phyloP scores from a whole-genome alignment of 306 rosid species.

The Prunus kanzakura region DNA sequence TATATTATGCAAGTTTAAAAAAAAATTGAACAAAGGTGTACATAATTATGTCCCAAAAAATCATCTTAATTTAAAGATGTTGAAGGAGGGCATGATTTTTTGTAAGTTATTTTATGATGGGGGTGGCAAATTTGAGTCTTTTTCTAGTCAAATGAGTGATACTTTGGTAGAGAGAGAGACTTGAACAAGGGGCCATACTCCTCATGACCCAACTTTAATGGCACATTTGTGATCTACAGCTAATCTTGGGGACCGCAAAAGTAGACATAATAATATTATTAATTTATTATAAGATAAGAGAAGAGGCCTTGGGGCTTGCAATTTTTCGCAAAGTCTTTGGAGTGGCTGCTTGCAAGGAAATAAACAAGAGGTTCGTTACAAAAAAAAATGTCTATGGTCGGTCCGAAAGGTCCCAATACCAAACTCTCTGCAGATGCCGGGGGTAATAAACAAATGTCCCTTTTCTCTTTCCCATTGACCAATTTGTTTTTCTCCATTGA shows the following conservation, averaged over 20 bases:
- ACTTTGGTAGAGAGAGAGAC: not conserved
- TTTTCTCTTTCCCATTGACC: not conserved
- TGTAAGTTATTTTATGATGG: not conserved
- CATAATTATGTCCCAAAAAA: not conserved
- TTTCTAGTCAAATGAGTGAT: slow-evolving; percentile 9
- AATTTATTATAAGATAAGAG: no score
- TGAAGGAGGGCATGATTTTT: not conserved
- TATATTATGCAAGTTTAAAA: not conserved
- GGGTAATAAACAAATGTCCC: slow-evolving; percentile 1
- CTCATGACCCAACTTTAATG: slow-evolving; percentile 4
- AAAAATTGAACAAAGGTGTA: no score
- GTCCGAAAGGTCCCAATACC: not conserved
- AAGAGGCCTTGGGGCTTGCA: not conserved
- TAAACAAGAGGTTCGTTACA: not conserved
- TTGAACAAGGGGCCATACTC: not conserved
- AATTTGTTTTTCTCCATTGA: not conserved
- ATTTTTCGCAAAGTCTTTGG: not conserved
- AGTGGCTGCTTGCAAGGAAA: not conserved
- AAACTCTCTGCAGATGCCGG: not conserved
- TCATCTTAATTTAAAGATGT: not conserved
- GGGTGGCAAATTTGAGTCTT: not conserved
- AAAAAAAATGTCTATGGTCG: not conserved
- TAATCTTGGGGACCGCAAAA: slow-evolving; percentile 20
- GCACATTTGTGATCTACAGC: slow-evolving; percentile 26
- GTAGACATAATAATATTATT: not conserved